Percentiles rank a stretch among this genome's conserved stretches.
Conservation (phyloP, 1,139 yeast species). For the Yamadazyma atmosphaerica region DNA sequence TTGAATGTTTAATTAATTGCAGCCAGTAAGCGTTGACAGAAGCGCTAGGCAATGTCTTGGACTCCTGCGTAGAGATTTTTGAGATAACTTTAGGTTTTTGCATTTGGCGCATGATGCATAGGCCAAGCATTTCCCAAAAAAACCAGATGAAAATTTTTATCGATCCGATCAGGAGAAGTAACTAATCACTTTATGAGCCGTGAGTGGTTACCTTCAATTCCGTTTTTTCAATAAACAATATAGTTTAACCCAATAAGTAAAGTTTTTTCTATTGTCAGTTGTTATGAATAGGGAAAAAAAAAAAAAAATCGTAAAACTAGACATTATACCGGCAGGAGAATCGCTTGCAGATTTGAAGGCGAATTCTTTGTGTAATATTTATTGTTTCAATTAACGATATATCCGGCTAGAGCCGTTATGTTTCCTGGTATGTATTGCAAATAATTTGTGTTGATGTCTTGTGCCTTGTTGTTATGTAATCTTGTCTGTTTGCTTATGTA, state of each 20-base stretch:
- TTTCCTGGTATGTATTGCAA: no score
- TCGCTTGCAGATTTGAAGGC: no score
- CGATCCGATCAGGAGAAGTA: constrained; percentile 1
- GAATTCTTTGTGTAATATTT: not conserved
- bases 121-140: constrained; percentile 1
- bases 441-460: no score
- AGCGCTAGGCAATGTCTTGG: not conserved
- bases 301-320: no score
- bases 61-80: not conserved
- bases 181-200: not conserved
- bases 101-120: constrained; percentile 2
- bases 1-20: not conserved
- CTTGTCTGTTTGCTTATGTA: not conserved
- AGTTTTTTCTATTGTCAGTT: no score
- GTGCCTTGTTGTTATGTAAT: no score
- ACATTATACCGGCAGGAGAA: no score
- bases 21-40: constrained; percentile 1
- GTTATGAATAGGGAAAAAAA: no score
- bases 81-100: not conserved
- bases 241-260: no score
- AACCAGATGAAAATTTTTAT: constrained; percentile 1
- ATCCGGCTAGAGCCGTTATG: no score
- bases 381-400: not conserved
- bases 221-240: no score
- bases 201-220: not conserved